Percentiles rank a stretch among this genome's conserved stretches.
phyloP scores from a whole-genome alignment of 2,329 filamentous ascomycete genomes.

The Trichoderma sp. region DNA sequence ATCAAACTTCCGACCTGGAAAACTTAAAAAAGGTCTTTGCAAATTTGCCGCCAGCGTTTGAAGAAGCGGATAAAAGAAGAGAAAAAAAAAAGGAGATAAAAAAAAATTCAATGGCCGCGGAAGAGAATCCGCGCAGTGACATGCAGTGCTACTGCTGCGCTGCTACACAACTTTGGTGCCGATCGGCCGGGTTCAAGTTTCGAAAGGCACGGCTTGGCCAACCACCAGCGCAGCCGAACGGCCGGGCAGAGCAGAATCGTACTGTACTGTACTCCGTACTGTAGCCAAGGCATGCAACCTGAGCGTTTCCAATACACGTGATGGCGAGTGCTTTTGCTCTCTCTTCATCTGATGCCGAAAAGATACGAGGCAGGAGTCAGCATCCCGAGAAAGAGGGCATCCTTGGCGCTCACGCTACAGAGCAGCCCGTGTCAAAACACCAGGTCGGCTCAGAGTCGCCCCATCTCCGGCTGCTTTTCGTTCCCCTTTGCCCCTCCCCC shows the following conservation, averaged over 20 bases:
- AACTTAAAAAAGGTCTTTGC: conserved; percentile 8
- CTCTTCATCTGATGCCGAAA: conserved; percentile 8
- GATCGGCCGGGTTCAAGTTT: not conserved
- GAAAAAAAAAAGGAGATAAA: not conserved
- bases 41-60: not conserved
- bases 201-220: not conserved
- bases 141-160: not conserved
- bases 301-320: not conserved
- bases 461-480: conserved; percentile 11
- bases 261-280: too few species aligned
- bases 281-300: conserved; percentile 5
- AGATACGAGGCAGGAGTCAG: conserved; percentile 12
- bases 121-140: not conserved
- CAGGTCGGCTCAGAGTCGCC: conserved; percentile 3
- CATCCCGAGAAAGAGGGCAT: not conserved
- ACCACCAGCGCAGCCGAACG: conserved; percentile 4
- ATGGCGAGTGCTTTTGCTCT: not conserved
- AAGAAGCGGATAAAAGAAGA: not conserved
- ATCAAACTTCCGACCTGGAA: conserved; percentile 16
- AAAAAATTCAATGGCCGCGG: not conserved
- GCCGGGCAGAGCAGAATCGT: not conserved
- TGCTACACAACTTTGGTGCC: not conserved
- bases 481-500: not conserved
- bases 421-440: not conserved
- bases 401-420: conserved; percentile 8